These are phyloP conservation scores for Kernera saxatilis DNA, from an alignment of 345 rosid species.

Conservation along the genomic window DNA sequence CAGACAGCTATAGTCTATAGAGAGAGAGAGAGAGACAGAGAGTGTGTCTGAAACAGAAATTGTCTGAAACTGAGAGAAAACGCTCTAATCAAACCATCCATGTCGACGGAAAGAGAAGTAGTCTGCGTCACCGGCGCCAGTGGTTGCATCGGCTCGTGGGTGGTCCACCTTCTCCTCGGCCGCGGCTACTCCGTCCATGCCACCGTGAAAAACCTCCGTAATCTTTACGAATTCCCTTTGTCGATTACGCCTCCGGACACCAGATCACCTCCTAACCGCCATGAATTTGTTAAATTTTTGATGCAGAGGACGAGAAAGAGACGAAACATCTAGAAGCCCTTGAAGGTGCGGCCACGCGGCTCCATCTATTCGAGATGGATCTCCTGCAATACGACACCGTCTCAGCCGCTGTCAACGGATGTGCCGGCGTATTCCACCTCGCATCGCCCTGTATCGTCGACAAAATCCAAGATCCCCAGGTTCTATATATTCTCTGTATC, in stretches of 20 bases:
- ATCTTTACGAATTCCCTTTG: background rate
- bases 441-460: slow-evolving; percentile 92
- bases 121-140: slow-evolving; percentile 94
- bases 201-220: slow-evolving; percentile 75
- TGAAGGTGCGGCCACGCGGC: slow-evolving; percentile 74
- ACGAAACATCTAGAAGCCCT: slow-evolving; percentile 72
- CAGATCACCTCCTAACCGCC: background rate
- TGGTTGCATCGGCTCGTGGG: slow-evolving; percentile 90
- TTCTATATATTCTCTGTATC: too few relatives aligned
- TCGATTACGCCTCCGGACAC: background rate
- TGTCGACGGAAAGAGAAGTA: slow-evolving; percentile 44
- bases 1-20: too few relatives aligned
- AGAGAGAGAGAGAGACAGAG: background rate
- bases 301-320: slow-evolving; percentile 65
- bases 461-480: slow-evolving; percentile 73
- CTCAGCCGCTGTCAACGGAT: slow-evolving; percentile 54
- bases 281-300: background rate
- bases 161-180: slow-evolving; percentile 65
- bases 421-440: slow-evolving; percentile 81
- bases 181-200: slow-evolving; percentile 86
- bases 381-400: slow-evolving; percentile 74
- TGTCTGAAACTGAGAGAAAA: slow-evolving; percentile 3
- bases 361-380: slow-evolving; percentile 79
- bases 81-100: slow-evolving; percentile 16
- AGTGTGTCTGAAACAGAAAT: background rate